These are phyloP conservation scores for Solanum okadae DNA, from an alignment of 257 asterid species.

Conservation along the genomic window DNA sequence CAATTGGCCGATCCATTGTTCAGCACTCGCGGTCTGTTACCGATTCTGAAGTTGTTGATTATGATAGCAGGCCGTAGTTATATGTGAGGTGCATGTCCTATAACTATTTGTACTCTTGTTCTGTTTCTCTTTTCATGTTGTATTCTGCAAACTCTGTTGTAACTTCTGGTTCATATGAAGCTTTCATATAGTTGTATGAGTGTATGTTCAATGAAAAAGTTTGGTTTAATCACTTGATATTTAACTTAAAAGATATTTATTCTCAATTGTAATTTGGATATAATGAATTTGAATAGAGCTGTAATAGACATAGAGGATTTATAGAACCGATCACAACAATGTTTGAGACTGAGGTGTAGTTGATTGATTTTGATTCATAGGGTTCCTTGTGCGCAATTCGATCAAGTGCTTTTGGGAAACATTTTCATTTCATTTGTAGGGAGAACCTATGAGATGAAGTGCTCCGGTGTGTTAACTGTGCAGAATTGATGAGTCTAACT, in stretches of 20 bases:
- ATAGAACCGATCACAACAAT: not conserved
- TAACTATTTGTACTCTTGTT: not conserved
- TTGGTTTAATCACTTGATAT: not conserved
- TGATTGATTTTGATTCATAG: not conserved
- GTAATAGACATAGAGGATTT: not conserved
- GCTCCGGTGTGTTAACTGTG: not conserved
- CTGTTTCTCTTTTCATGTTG: not conserved
- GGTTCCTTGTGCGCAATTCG: not conserved
- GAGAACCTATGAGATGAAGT: not conserved
- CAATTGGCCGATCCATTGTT: constrained; percentile 76
- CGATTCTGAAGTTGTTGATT: constrained; percentile 71
- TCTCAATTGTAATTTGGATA: not conserved
- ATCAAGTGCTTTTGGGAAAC: not conserved
- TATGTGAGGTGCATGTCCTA: not conserved
- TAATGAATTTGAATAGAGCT: not conserved
- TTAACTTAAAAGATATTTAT: not conserved
- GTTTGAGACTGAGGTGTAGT: not conserved
- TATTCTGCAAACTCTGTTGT: not conserved
- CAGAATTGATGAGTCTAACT: not conserved
- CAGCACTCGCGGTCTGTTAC: constrained; percentile 89
- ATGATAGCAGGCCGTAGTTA: constrained; percentile 40
- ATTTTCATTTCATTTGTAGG: not conserved
- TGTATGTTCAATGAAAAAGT: not conserved
- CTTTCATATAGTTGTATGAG: not conserved
- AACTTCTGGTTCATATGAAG: not conserved